Evolutionary conservation across 2,329 filamentous ascomycete species (phyloP).

Genomic region (Hypoxylon sp.): DNA sequence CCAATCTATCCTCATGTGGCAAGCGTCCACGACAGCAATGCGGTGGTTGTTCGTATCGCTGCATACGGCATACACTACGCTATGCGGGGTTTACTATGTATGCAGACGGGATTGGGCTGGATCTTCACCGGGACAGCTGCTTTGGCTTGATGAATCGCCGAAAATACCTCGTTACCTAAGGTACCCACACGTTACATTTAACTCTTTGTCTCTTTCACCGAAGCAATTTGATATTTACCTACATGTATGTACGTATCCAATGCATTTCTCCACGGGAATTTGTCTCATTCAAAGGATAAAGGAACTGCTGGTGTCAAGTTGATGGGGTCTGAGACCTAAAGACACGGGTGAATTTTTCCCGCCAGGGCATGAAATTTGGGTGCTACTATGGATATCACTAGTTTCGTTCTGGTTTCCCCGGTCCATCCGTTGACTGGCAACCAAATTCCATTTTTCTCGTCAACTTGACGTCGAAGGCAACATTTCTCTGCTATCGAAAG

Average conservation of each 20-base stretch:
- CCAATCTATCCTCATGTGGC: slow-evolving; percentile 21
- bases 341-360: neutral
- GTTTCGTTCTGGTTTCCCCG: slow-evolving; percentile 10
- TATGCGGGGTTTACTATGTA: slow-evolving; percentile 41
- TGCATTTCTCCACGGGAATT: neutral
- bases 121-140: slow-evolving; percentile 27
- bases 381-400: slow-evolving; percentile 2
- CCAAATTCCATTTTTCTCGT: slow-evolving; percentile 7
- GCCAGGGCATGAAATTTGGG: slow-evolving; percentile 28
- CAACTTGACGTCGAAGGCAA: neutral
- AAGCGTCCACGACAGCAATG: slow-evolving; percentile 41
- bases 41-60: slow-evolving; percentile 38
- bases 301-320: slow-evolving; percentile 1
- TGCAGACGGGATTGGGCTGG: slow-evolving; percentile 36
- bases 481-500: neutral
- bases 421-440: slow-evolving; percentile 19
- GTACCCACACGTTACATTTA: neutral
- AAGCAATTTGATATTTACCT: neutral
- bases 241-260: too few species aligned
- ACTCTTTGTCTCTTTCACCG: neutral
- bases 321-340: slow-evolving; percentile 1
- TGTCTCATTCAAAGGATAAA: neutral
- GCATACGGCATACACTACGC: slow-evolving; percentile 17
- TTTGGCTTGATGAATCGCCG: slow-evolving; percentile 22
- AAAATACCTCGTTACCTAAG: slow-evolving; percentile 24